phyloP scores from a whole-genome alignment of 2,329 filamentous ascomycete species.

The Macroventuria anomochaeta region DNA sequence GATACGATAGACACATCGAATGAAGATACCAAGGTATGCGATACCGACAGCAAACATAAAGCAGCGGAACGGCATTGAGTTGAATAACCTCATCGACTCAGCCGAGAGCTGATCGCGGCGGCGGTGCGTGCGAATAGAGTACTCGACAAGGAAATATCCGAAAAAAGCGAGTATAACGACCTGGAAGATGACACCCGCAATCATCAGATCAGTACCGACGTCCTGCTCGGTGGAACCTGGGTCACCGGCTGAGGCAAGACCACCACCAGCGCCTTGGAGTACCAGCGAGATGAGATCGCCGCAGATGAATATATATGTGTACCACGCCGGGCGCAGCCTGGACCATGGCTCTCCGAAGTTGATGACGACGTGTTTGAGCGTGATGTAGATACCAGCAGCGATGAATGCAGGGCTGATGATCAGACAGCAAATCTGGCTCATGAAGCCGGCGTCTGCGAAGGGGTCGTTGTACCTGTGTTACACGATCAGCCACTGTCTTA shows the following conservation, averaged over 20 bases:
- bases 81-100: slow-evolving; percentile 29
- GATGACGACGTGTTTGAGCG: slow-evolving; percentile 64
- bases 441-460: slow-evolving; percentile 57
- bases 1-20: slow-evolving; percentile 58
- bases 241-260: slow-evolving; percentile 61
- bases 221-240: slow-evolving; percentile 48
- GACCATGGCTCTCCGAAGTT: slow-evolving; percentile 56
- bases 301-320: slow-evolving; percentile 66
- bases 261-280: slow-evolving; percentile 65
- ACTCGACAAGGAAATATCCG: slow-evolving; percentile 50
- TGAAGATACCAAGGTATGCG: slow-evolving; percentile 55
- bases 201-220: slow-evolving; percentile 62
- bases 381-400: slow-evolving; percentile 63
- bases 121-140: slow-evolving; percentile 39
- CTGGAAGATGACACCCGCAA: slow-evolving; percentile 64
- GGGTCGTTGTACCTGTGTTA: slow-evolving; percentile 51
- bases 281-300: slow-evolving; percentile 66
- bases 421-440: slow-evolving; percentile 62
- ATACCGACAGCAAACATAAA: slow-evolving; percentile 45
- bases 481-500: slow-evolving; percentile 6
- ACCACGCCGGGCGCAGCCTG: slow-evolving; percentile 47
- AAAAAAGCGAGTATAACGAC: slow-evolving; percentile 61
- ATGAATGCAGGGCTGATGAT: slow-evolving; percentile 64
- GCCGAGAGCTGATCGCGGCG: slow-evolving; percentile 33
- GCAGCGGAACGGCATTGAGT: slow-evolving; percentile 35